A percentile compares a stretch with the other conserved stretches of the same genome.
phyloP scores from a whole-genome alignment of 2,329 filamentous ascomycete species.

The Falciphora oryzae region DNA sequence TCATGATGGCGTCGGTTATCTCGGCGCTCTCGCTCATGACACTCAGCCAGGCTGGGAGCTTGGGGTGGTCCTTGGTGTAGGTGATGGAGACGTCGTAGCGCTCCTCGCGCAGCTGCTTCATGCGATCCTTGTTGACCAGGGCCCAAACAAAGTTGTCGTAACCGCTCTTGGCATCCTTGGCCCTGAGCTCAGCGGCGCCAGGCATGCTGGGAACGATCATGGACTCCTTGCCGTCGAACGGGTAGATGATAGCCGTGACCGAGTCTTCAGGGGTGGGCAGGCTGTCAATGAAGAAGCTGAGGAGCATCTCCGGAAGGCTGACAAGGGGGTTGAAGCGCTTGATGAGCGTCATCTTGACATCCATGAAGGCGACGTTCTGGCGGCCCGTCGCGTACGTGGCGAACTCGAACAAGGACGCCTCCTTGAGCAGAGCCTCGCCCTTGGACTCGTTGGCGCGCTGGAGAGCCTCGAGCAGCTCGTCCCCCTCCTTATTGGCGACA shows the following conservation, averaged over 20 bases:
- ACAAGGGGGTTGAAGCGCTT: slow-evolving; percentile 81
- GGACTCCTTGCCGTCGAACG: slow-evolving; percentile 88
- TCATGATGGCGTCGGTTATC: slow-evolving; percentile 81
- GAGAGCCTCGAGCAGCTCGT: slow-evolving; percentile 59
- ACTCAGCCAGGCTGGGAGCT: slow-evolving; percentile 83
- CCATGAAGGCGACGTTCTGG: slow-evolving; percentile 87
- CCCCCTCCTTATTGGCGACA: slow-evolving; percentile 39
- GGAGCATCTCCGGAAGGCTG: slow-evolving; percentile 54
- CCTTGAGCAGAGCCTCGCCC: slow-evolving; percentile 62
- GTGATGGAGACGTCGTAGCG: slow-evolving; percentile 94
- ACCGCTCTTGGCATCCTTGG: slow-evolving; percentile 55
- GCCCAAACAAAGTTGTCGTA: slow-evolving; percentile 95
- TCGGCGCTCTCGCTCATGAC: slow-evolving; percentile 97
- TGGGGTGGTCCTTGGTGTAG: slow-evolving; percentile 84
- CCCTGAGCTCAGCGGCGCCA: slow-evolving; percentile 47
- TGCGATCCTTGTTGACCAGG: slow-evolving; percentile 88
- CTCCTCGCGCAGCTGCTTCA: slow-evolving; percentile 85
- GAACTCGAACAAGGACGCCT: slow-evolving; percentile 85
- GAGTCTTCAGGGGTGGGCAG: slow-evolving; percentile 64
- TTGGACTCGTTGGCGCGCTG: slow-evolving; percentile 25
- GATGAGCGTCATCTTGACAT: slow-evolving; percentile 73
- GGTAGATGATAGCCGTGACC: slow-evolving; percentile 72
- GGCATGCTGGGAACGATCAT: slow-evolving; percentile 64
- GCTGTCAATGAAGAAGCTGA: slow-evolving; percentile 77
- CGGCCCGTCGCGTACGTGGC: slow-evolving; percentile 83